A percentile compares a stretch with the other conserved stretches of the same genome.
Conservation (phyloP, 176 grass and related monocot species). For the Eremochloa ophiuroides region DNA sequence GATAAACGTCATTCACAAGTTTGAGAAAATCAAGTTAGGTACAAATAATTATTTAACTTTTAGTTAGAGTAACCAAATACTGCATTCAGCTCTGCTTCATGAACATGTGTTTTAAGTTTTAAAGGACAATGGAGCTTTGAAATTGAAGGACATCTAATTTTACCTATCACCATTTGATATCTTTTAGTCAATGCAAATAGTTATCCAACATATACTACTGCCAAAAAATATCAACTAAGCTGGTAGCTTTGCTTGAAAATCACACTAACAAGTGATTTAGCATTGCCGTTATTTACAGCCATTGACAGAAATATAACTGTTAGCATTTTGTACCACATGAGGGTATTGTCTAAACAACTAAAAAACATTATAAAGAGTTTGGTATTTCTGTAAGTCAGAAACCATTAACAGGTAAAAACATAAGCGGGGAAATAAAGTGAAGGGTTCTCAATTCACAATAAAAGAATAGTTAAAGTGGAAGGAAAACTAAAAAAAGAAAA, state of each 20-base stretch:
- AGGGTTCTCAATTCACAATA: neutral
- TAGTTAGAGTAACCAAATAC: neutral
- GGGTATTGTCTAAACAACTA: neutral
- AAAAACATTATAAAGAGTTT: neutral
- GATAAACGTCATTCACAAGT: conserved; percentile 14
- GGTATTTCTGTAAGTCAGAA: neutral
- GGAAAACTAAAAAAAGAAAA: neutral
- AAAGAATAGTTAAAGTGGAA: neutral
- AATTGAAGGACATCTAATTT: neutral
- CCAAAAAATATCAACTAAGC: neutral
- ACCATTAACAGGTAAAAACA: neutral
- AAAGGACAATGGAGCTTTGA: neutral
- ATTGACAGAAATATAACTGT: neutral
- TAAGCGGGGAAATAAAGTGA: neutral
- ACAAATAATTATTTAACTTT: neutral
- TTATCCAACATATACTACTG: neutral
- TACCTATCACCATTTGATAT: neutral
- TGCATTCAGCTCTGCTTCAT: conserved; percentile 5
- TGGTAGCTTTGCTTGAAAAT: neutral
- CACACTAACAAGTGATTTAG: neutral
- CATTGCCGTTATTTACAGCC: neutral
- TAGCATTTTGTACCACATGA: neutral
- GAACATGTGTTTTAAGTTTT: neutral
- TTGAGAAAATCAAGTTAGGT: neutral
- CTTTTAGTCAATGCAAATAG: neutral